Evolutionary conservation across 2,329 filamentous ascomycete genomes (phyloP), one percentile per base, ranked within the genome.

Genomic region (Curvularia lunata): DNA sequence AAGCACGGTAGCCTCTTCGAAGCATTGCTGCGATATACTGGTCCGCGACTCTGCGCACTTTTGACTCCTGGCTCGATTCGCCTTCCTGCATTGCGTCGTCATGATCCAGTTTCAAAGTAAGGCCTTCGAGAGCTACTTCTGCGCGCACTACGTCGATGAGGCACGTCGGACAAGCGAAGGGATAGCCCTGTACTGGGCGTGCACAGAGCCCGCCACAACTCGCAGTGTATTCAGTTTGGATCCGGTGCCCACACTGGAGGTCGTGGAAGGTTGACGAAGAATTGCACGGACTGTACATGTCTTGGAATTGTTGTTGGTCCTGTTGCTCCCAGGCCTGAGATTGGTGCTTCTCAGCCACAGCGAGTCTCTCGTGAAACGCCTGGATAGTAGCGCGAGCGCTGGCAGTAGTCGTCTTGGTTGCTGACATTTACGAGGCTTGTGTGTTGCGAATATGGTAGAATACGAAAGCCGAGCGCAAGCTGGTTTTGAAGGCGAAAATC

Each of bases 211-310:
- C 41, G 9, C 54, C 58, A 48, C 58, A 60, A 27, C 54, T 49
- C 16, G 48, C 48, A 21, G 43, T 53, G 41, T 60, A 57, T 32
- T 60, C 58, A 16, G 54, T 57, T 18, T 60, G 54, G 28, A 60
- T 48, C 6, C 58, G 34, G 28, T 60, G 58, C 13, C 54, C 49
- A 43, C 54, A 60, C 41, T 54, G 40, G 5, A 60, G 54, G 19
- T 60, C 58, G 40, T 60, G 58, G 18, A 50, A 57, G 13, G 32
- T 41, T 10, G 54, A 57, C 13, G 41, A 45, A 25, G 49, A 30
- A 18, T 54, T 57, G 49, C 58, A 60, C 30, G 58, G 54, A 25
- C 48, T 57, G 54, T 59, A 59, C 34, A 37, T 57, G 32, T 56
- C 49, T 21, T 56, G 40, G 46, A 59, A 59, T 38, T 56, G 43